Conservation (phyloP, 2,329 filamentous ascomycete species). For the Aspergillus puulaauensis region DNA sequence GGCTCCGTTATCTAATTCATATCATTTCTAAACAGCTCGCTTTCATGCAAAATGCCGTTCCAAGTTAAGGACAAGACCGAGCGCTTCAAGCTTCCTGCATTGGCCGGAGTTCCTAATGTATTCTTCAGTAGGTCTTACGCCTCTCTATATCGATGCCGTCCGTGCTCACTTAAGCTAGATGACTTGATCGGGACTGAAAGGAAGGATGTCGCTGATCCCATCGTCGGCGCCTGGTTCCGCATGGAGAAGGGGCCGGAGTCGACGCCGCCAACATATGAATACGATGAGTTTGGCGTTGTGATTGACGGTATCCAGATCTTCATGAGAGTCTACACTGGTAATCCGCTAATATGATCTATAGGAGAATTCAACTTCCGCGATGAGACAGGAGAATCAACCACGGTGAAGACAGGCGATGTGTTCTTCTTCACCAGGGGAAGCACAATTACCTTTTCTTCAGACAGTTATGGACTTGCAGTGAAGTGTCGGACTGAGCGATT, state of each 20-base stretch:
- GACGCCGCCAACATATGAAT: slow-evolving; percentile 17
- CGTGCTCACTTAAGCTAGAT: neutral
- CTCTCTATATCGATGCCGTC: too few species aligned
- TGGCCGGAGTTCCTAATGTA: neutral
- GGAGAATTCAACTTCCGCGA: neutral
- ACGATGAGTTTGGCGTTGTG: slow-evolving; percentile 19
- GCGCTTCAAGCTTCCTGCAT: slow-evolving; percentile 2
- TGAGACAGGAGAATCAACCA: neutral
- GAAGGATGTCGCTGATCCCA: neutral
- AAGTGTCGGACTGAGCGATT: neutral
- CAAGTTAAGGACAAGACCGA: slow-evolving; percentile 4
- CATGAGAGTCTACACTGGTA: neutral
- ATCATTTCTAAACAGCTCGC: neutral
- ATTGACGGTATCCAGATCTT: slow-evolving; percentile 5
- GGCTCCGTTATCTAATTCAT: too few species aligned
- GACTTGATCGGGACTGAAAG: slow-evolving; percentile 2
- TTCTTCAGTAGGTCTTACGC: slow-evolving; percentile 2
- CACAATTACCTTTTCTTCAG: neutral
- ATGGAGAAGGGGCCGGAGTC: slow-evolving; percentile 16
- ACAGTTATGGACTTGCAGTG: neutral
- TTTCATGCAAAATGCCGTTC: neutral
- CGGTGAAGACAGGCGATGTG: neutral
- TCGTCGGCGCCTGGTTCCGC: slow-evolving; percentile 17
- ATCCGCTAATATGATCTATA: neutral
- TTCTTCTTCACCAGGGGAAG: neutral